These are phyloP conservation scores for Globisporangium megalacanthum DNA, from an alignment of 352 stramenopile genomes.

Conservation along the genomic window DNA sequence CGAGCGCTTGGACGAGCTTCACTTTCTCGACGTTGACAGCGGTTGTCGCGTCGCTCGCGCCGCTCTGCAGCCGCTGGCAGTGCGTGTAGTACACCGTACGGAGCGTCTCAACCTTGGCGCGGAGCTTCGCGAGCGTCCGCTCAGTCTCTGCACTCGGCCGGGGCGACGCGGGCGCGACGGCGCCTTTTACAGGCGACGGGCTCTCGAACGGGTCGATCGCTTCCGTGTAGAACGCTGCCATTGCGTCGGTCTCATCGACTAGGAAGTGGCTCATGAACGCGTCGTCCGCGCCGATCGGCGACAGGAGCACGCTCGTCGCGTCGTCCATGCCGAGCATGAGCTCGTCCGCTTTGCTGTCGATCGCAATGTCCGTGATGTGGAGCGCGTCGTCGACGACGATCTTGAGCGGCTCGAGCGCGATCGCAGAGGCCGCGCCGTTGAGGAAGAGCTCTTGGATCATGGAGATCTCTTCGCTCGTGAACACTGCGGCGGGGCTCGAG, in stretches of 20 bases:
- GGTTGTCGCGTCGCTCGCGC: conserved; percentile 5
- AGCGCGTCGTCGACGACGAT: conserved; percentile 8
- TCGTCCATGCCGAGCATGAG: conserved; percentile 24
- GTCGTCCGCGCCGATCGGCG: conserved; percentile 48
- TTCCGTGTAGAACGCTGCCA: conserved; percentile 55
- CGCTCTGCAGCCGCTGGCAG: conserved; percentile 33
- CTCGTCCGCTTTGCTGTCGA: conserved; percentile 15
- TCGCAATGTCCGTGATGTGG: conserved; percentile 34
- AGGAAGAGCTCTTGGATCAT: conserved; percentile 57
- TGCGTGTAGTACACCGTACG: conserved; percentile 62
- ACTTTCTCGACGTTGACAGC: conserved; percentile 29
- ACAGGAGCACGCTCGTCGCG: conserved; percentile 52
- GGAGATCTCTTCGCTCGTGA: conserved; percentile 45
- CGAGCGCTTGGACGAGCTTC: conserved; percentile 42
- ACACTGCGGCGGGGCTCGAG: conserved; percentile 16
- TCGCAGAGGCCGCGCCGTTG: neutral
- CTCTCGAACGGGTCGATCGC: conserved; percentile 53
- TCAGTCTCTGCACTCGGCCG: conserved; percentile 7
- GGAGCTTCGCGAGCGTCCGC: conserved; percentile 36
- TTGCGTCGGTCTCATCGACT: conserved; percentile 53
- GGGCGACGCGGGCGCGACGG: neutral
- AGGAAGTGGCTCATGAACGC: conserved; percentile 34
- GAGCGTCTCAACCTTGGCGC: conserved; percentile 40
- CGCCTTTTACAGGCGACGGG: conserved; percentile 13
- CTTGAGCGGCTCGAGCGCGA: conserved; percentile 11